Evolutionary conservation across 1,284 basidiomycete species (phyloP).

Genomic region (Malassezia yamatoensis): DNA sequence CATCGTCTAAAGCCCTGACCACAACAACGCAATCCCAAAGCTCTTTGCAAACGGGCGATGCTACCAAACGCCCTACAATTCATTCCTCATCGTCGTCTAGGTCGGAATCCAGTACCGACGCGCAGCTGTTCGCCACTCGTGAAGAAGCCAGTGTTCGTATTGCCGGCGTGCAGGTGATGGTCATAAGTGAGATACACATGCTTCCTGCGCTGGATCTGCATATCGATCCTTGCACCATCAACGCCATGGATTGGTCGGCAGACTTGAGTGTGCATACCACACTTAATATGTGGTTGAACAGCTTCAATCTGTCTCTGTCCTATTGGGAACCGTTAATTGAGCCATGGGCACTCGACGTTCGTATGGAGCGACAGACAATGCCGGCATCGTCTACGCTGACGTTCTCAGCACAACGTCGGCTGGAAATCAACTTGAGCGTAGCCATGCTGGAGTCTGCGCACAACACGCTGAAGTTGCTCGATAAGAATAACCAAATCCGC

Average conservation of each 20-base stretch:
- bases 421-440: conserved; percentile 74
- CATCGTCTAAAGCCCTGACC: neutral
- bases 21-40: neutral
- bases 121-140: conserved; percentile 41
- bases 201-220: conserved; percentile 85
- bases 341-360: conserved; percentile 78
- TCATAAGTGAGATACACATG: conserved; percentile 91
- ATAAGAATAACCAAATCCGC: conserved; percentile 53
- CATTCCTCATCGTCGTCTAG: neutral
- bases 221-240: conserved; percentile 72
- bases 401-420: conserved; percentile 67
- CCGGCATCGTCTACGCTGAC: conserved; percentile 56
- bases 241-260: conserved; percentile 84
- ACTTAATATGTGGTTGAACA: conserved; percentile 68
- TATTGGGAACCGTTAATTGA: conserved; percentile 99
- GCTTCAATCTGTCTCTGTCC: conserved; percentile 94
- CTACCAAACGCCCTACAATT: neutral
- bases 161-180: conserved; percentile 72
- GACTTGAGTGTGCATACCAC: conserved; percentile 55
- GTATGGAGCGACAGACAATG: conserved; percentile 44
- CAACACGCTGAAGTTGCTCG: conserved; percentile 63
- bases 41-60: neutral
- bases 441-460: conserved; percentile 79
- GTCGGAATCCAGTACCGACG: conserved; percentile 1
- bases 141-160: conserved; percentile 37